Evolutionary conservation across 352 stramenopile genomes (phyloP), one percentile per base, ranked within the genome.

Genomic region (Pythium dissotocum): DNA sequence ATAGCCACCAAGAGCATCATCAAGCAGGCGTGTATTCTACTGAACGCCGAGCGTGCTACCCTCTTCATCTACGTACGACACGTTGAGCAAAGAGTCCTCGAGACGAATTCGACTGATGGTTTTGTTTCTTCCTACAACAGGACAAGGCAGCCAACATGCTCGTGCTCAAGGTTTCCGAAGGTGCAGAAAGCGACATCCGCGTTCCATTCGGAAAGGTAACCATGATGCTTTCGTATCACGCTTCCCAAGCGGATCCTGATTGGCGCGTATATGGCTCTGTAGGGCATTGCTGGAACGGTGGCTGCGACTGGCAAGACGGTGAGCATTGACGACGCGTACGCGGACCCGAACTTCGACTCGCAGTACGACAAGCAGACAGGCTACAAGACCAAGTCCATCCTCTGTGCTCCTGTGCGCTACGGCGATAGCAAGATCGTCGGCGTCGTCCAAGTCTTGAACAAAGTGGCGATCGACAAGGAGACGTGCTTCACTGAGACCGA

Each of bases 321-420:
- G 60, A 97, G 98, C 72, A 97, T 98, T 56, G 75, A 69, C 6
- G 90, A 99, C 68, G 95, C 94, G 1, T 98, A 98, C 69, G 69
- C 91, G n/a, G 94, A 98, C 61, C 71, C 85, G 1, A 91, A 91
- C 58, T 99, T 99, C 69, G 93, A 98, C 65, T 81, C 79, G 55
- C 81, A 95, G 33, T 96, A 98, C 68, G 94, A 98, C 58, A 77
- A 93, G 49, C 77, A 91, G 58, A 98, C 91, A 12, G 95, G 94
- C 3, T 98, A 98, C 72, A 82, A 88, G 46, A 98, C 96, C 14
- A 83, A 80, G 33, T 96, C 83, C 35, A 93, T 98, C 62, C 73
- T 99, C n/a, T 98, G 89, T 30, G 81, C 95, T 10, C 96, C 96
- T 0, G 86, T 98, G 2, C 82, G 82, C 42, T 90, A 95, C 32